phyloP scores from a whole-genome alignment of 2,329 filamentous ascomycete genomes.

The Cucurbitaria berberidis region DNA sequence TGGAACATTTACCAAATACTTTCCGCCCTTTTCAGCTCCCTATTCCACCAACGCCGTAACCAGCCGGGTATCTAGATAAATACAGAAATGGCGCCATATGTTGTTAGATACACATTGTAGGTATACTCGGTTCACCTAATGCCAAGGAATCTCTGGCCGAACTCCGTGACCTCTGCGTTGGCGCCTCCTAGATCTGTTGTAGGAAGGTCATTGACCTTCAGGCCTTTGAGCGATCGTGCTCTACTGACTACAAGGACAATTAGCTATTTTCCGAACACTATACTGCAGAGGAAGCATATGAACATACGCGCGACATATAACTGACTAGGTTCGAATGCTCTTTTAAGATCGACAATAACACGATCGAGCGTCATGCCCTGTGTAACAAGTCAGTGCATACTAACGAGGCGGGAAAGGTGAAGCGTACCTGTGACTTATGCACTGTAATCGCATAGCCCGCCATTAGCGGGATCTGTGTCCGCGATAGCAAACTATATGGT shows the following conservation, averaged over 20 bases:
- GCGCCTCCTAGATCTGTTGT: constrained; percentile 26
- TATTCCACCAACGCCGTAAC: background rate
- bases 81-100: background rate
- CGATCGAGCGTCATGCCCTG: constrained; percentile 65
- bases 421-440: constrained; percentile 58
- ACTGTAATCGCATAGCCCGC: constrained; percentile 69
- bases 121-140: background rate
- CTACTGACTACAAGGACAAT: constrained; percentile 53
- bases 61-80: background rate
- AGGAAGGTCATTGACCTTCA: constrained; percentile 51
- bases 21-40: background rate
- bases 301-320: constrained; percentile 63
- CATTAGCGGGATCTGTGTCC: constrained; percentile 67
- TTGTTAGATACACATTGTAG: background rate
- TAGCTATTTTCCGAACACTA: background rate
- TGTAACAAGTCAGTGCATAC: background rate
- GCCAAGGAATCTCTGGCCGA: constrained; percentile 25
- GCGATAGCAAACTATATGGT: constrained; percentile 57
- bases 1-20: background rate
- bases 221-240: constrained; percentile 58
- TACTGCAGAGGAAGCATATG: background rate
- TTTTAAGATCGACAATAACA: constrained; percentile 61
- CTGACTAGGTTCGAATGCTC: constrained; percentile 64
- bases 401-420: background rate
- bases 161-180: constrained; percentile 45